phyloP scores from a whole-genome alignment of 805 yeast genomes.

The Pachysolen tannophilus region DNA sequence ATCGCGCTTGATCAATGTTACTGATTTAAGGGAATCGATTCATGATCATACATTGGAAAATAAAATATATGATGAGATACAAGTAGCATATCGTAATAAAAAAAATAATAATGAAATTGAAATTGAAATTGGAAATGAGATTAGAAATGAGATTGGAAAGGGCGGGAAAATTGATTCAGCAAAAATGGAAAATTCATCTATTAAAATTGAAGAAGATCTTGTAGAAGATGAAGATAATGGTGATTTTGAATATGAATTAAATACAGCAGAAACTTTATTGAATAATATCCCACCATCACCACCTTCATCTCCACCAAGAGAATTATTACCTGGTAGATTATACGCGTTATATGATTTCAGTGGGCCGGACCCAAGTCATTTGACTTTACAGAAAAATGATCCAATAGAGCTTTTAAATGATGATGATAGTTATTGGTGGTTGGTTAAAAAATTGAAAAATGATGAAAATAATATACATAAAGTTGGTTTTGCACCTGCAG shows the following conservation, averaged over 20 bases:
- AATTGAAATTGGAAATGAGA: not conserved
- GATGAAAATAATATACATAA: constrained; percentile 41
- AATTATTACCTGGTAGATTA: constrained; percentile 71
- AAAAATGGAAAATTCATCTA: no score
- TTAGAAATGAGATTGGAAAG: not conserved
- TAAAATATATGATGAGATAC: not conserved
- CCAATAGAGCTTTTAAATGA: constrained; percentile 79
- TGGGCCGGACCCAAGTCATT: constrained; percentile 92
- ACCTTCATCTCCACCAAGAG: constrained; percentile 74
- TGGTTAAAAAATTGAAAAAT: constrained; percentile 44
- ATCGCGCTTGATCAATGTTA: no score
- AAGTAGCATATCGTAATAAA: not conserved
- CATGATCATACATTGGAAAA: no score
- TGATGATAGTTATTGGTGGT: constrained; percentile 96
- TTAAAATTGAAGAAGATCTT: not conserved
- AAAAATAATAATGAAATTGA: not conserved
- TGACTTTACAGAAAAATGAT: constrained; percentile 71
- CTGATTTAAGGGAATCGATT: no score
- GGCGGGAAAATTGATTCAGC: no score
- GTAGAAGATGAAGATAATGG: constrained; percentile 5
- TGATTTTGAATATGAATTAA: constrained; percentile 24
- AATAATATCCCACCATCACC: constrained; percentile 45
- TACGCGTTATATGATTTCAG: constrained; percentile 82
- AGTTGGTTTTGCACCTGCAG: constrained; percentile 96
- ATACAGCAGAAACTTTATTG: constrained; percentile 35